phyloP scores from a whole-genome alignment of 495 filamentous ascomycete genomes.

The Penicillium cinerascens region DNA sequence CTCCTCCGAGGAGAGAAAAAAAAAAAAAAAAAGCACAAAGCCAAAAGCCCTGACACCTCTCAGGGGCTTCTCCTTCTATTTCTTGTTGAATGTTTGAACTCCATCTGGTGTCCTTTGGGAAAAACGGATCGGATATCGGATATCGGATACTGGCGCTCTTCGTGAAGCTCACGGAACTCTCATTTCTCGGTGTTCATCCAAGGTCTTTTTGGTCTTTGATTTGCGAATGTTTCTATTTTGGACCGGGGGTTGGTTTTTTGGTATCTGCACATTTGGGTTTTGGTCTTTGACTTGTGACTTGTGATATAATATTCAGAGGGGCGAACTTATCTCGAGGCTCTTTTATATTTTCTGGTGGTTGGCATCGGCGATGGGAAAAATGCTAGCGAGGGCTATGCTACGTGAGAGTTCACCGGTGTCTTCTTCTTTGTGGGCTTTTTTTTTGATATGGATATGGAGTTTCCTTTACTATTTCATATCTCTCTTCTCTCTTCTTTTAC shows the following conservation, averaged over 20 bases:
- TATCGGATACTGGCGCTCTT: constrained; percentile 20
- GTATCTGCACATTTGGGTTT: constrained; percentile 4
- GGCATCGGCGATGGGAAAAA: not conserved
- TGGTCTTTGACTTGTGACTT: not conserved
- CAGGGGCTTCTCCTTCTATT: not conserved
- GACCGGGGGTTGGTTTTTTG: constrained; percentile 4
- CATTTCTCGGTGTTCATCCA: constrained; percentile 18
- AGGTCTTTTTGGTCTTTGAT: not conserved
- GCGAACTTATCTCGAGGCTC: not conserved
- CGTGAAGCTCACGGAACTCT: constrained; percentile 7
- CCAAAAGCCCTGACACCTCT: not conserved
- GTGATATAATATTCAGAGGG: not conserved
- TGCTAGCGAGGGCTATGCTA: not conserved
- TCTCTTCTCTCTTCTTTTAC: not conserved
- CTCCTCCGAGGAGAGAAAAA: not conserved
- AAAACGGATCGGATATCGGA: not conserved
- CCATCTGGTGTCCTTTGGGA: not conserved
- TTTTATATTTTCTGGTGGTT: not conserved
- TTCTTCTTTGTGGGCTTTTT: not conserved
- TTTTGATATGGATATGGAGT: constrained; percentile 14
- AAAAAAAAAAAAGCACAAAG: not conserved
- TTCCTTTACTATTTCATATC: constrained; percentile 13
- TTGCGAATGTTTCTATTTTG: not conserved
- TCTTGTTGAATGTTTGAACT: constrained; percentile 6
- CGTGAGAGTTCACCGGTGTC: constrained; percentile 2